Evolutionary conservation across 352 stramenopile species (phyloP).

Genomic region (Phytophthora idaei): DNA sequence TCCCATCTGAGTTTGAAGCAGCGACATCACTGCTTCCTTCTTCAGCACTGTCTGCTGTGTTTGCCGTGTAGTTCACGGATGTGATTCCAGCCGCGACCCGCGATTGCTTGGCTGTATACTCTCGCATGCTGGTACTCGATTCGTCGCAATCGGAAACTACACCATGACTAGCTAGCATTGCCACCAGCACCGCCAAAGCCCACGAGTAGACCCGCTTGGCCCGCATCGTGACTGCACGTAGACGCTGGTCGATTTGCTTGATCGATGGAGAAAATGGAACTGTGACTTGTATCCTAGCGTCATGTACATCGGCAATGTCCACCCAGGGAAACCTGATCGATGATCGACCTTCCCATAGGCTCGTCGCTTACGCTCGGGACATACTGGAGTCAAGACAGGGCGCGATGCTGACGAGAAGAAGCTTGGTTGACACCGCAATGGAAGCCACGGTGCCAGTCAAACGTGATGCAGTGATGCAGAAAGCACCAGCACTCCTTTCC

Average conservation of each 20-base stretch:
- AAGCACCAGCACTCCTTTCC: constrained; percentile 3
- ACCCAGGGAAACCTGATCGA: constrained; percentile 30
- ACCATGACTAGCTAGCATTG: neutral
- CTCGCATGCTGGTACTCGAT: constrained; percentile 8
- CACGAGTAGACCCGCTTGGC: constrained; percentile 6
- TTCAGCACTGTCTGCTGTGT: neutral
- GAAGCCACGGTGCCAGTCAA: neutral
- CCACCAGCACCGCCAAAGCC: neutral
- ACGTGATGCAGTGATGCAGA: constrained; percentile 5
- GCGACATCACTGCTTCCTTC: neutral
- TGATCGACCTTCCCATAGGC: constrained; percentile 29
- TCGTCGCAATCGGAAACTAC: constrained; percentile 12
- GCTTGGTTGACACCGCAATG: neutral
- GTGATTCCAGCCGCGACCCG: neutral
- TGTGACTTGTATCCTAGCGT: constrained; percentile 10
- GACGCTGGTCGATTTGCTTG: neutral
- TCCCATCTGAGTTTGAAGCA: constrained; percentile 6
- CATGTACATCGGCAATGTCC: neutral
- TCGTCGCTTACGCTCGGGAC: constrained; percentile 30
- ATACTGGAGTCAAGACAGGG: constrained; percentile 8
- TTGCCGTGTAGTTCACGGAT: constrained; percentile 1
- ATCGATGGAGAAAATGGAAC: constrained; percentile 23
- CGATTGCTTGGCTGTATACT: constrained; percentile 1
- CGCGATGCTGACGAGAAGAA: constrained; percentile 3
- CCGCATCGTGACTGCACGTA: constrained; percentile 9